phyloP scores from a whole-genome alignment of 2,329 filamentous ascomycete genomes.

The Fusarium euwallaceae region DNA sequence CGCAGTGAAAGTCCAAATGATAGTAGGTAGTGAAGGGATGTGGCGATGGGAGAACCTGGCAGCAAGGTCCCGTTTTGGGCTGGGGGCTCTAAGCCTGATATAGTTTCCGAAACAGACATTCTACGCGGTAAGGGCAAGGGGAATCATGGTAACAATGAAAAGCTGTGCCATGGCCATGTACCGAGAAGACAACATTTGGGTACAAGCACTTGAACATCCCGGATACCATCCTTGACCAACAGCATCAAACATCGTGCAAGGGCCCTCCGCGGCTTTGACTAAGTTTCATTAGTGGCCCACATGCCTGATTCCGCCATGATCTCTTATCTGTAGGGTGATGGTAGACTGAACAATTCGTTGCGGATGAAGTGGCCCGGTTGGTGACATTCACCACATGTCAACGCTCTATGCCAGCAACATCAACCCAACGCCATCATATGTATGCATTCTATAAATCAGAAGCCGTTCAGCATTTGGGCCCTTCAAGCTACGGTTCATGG shows the following conservation, averaged over 20 bases:
- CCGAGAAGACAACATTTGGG: not conserved
- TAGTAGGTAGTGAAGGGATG: not conserved
- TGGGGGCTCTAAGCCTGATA: not conserved
- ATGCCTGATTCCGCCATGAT: not conserved
- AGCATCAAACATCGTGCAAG: not conserved
- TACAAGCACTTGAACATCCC: not conserved
- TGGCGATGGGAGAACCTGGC: not conserved
- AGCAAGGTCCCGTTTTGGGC: not conserved
- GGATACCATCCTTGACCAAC: not conserved
- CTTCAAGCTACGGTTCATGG: too few species aligned
- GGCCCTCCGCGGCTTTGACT: not conserved
- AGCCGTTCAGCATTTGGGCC: too few species aligned
- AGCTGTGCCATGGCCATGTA: not conserved
- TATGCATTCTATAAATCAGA: not conserved
- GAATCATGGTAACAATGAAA: too few species aligned
- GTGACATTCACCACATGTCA: too few species aligned
- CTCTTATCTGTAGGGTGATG: not conserved
- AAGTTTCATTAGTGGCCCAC: not conserved
- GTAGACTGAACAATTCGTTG: not conserved
- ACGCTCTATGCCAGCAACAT: too few species aligned
- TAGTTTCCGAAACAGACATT: not conserved
- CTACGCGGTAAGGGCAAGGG: not conserved
- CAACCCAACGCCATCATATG: not conserved
- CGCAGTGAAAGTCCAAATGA: not conserved
- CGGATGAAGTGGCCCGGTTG: too few species aligned